Evolutionary conservation across 129 eudicot genomes (phyloP).

Genomic region (Logfia minima): DNA sequence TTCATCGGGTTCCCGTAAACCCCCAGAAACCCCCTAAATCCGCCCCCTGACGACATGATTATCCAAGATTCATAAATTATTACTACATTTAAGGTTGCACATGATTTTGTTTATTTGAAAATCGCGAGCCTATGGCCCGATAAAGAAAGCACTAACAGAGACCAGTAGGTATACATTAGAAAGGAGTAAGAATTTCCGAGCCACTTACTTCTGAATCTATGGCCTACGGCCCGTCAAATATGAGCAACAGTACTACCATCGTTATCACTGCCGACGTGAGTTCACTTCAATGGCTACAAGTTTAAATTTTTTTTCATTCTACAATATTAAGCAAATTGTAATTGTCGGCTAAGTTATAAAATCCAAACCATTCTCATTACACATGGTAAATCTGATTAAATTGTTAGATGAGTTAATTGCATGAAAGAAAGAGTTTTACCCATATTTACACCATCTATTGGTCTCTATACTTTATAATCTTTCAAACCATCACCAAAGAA

Average conservation of each 20-base stretch:
- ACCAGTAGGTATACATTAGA: not conserved
- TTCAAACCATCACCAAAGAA: no score
- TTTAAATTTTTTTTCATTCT: no score
- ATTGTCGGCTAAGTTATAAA: not conserved
- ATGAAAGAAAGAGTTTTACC: no score
- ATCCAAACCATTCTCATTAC: not conserved
- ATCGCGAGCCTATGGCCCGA: slow-evolving; percentile 25
- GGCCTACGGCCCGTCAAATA: not conserved
- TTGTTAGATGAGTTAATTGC: no score
- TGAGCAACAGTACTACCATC: not conserved
- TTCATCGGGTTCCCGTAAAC: no score
- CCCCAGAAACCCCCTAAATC: no score
- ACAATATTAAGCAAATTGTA: not conserved
- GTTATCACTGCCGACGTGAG: not conserved
- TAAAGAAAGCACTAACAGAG: slow-evolving; percentile 19
- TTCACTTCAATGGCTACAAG: not conserved
- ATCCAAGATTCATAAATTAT: slow-evolving; percentile 13
- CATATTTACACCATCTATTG: no score
- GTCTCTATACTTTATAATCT: no score
- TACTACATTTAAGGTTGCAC: slow-evolving; percentile 34
- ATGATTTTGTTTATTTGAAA: slow-evolving; percentile 26
- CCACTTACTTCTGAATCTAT: not conserved
- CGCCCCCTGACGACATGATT: not conserved
- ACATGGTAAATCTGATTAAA: no score
- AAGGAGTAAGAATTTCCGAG: not conserved